Base-by-base conservation (phyloP, 805 yeast species). In the Soucietia sequanensis region DNA sequence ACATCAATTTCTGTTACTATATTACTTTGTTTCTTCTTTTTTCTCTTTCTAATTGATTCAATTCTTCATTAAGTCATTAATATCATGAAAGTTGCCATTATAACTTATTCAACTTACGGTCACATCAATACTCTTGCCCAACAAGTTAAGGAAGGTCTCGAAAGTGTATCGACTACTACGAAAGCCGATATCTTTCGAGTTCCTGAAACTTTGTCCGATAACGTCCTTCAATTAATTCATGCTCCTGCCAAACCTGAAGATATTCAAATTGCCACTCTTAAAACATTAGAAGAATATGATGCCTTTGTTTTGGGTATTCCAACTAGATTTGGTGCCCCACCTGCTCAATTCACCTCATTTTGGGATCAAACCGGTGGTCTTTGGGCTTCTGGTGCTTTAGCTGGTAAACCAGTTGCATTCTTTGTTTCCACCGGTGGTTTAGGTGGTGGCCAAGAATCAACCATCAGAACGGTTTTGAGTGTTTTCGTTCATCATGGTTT, bases 31-130 rank as follows among this genome's bases (percentile, higher is more conserved):
- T n/a, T n/a, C n/a, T n/a, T n/a, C n/a, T n/a, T n/a, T n/a, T n/a
- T n/a, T n/a, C n/a, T n/a, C n/a, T n/a, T n/a, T n/a, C n/a, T n/a
- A n/a, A n/a, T n/a, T n/a, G n/a, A n/a, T n/a, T n/a, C n/a, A n/a
- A n/a, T n/a, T n/a, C n/a, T n/a, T n/a, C n/a, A n/a, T n/a, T n/a
- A n/a, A n/a, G n/a, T n/a, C n/a, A n/a, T n/a, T 8, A 21, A 8
- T 10, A 21, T 21, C 12, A 58, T 59, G 63, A 81, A 79, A 62
- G 71, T 81, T 36, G 90, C 88, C 31, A 81, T 88, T 46, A 72
- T 88, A 59, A 78, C 81, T 58, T 88, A 88, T 75, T 81, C 95
- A 24, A 59, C 82, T 47, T 87, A 84, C 68, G 89, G 89, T 42
- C 96, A 88, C 65, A 65, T 83, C 47, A 78, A 80, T 45, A 62